phyloP scores from a whole-genome alignment of 2,329 filamentous ascomycete species.

The Fusarium piperis region DNA sequence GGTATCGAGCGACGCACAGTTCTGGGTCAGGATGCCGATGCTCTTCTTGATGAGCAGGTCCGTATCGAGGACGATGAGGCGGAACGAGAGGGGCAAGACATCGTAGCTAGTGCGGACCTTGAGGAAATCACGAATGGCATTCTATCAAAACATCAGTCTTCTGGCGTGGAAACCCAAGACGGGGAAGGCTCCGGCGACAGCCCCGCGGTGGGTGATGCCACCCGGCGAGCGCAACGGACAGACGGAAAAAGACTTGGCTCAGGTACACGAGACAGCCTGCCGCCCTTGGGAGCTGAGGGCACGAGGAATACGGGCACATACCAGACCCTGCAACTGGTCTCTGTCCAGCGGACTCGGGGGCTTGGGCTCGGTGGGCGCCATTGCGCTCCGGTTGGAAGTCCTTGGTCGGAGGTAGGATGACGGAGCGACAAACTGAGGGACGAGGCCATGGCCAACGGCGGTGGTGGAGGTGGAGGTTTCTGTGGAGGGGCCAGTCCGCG shows the following conservation, averaged over 20 bases:
- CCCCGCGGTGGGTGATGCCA: slow-evolving; percentile 31
- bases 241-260: slow-evolving; percentile 9
- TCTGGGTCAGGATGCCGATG: slow-evolving; percentile 92
- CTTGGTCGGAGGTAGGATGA: slow-evolving; percentile 65
- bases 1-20: slow-evolving; percentile 68
- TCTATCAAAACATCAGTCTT: slow-evolving; percentile 59
- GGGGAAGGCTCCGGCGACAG: slow-evolving; percentile 11
- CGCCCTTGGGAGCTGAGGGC: slow-evolving; percentile 1
- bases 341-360: slow-evolving; percentile 71
- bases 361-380: slow-evolving; percentile 52
- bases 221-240: slow-evolving; percentile 27
- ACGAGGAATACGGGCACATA: slow-evolving; percentile 55
- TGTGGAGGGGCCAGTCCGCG: slow-evolving; percentile 34
- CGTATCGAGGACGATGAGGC: slow-evolving; percentile 95
- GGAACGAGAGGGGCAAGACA: slow-evolving; percentile 94
- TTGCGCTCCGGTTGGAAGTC: slow-evolving; percentile 47
- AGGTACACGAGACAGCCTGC: not conserved
- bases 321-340: slow-evolving; percentile 82
- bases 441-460: slow-evolving; percentile 40
- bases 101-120: slow-evolving; percentile 98
- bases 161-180: not conserved
- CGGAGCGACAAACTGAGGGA: slow-evolving; percentile 68
- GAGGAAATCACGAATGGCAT: slow-evolving; percentile 93
- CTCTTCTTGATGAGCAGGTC: slow-evolving; percentile 97
- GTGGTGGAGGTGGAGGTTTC: slow-evolving; percentile 34